These are phyloP conservation scores for Candida hungchunana DNA, from an alignment of 805 yeast genomes.

Conservation along the genomic window DNA sequence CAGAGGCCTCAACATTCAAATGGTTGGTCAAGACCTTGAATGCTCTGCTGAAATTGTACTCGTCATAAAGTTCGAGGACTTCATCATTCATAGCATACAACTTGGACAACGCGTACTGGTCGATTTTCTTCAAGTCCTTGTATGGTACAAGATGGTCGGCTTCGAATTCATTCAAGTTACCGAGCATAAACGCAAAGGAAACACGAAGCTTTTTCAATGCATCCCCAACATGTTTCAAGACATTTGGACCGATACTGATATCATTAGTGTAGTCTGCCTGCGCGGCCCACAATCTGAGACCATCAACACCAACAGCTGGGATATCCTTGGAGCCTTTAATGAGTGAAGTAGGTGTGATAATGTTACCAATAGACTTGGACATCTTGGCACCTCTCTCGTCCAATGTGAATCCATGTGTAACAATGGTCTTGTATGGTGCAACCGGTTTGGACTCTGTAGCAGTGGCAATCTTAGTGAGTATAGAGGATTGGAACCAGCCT, in stretches of 20 bases:
- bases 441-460: constrained; percentile 19
- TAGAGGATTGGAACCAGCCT: constrained; percentile 97
- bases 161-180: constrained; percentile 55
- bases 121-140: constrained; percentile 43
- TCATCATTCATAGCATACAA: constrained; percentile 43
- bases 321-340: constrained; percentile 52
- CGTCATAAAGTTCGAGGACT: constrained; percentile 43
- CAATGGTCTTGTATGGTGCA: constrained; percentile 69
- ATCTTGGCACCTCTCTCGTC: constrained; percentile 85
- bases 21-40: constrained; percentile 66
- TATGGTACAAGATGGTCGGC: constrained; percentile 33
- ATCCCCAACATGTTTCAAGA: constrained; percentile 73
- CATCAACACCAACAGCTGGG: constrained; percentile 83
- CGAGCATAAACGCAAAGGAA: constrained; percentile 76
- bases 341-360: constrained; percentile 62
- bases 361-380: constrained; percentile 92
- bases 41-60: constrained; percentile 64
- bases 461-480: constrained; percentile 68
- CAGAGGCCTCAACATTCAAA: constrained; percentile 70
- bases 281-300: constrained; percentile 86
- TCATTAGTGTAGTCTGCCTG: constrained; percentile 84
- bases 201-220: constrained; percentile 76
- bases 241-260: constrained; percentile 66
- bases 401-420: constrained; percentile 91
- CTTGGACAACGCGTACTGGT: constrained; percentile 57